Conservation (phyloP, 208 protist species). For the Wallacemonas rigidus region DNA sequence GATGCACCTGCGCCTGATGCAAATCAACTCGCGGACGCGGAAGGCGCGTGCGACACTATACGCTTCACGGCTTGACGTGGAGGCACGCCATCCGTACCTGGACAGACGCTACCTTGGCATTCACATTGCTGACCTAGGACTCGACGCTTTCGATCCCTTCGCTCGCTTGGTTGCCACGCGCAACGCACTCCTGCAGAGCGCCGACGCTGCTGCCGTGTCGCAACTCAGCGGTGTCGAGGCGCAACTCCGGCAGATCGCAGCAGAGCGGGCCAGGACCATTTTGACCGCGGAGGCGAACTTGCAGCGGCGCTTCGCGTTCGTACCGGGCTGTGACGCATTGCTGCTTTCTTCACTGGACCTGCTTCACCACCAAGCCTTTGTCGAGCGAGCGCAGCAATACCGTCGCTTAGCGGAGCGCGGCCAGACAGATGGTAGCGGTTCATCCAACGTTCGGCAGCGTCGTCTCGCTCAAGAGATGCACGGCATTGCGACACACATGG, state of each 20-base stretch:
- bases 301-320: slow-evolving; percentile 31
- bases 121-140: slow-evolving; percentile 39
- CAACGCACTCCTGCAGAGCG: background rate
- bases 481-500: slow-evolving; percentile 24
- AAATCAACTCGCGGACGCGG: slow-evolving; percentile 37
- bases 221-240: slow-evolving; percentile 13
- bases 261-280: slow-evolving; percentile 21
- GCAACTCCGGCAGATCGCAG: slow-evolving; percentile 16
- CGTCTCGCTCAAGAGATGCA: slow-evolving; percentile 38
- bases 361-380: slow-evolving; percentile 29
- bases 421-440: background rate
- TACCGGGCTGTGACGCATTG: slow-evolving; percentile 16
- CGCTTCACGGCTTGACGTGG: slow-evolving; percentile 30
- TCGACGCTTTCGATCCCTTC: slow-evolving; percentile 40
- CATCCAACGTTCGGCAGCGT: slow-evolving; percentile 15
- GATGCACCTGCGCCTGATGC: slow-evolving; percentile 26
- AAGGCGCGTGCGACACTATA: slow-evolving; percentile 40
- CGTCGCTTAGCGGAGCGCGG: slow-evolving; percentile 2
- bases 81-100: slow-evolving; percentile 59
- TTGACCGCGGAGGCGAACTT: slow-evolving; percentile 20
- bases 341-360: slow-evolving; percentile 20
- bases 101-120: slow-evolving; percentile 40
- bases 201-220: background rate
- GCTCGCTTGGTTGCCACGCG: slow-evolving; percentile 13
- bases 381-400: slow-evolving; percentile 21